Evolutionary conservation across 208 protist species (phyloP), one percentile per base, ranked within the genome.

Genomic region (Leptomonas pyrrhocoris): DNA sequence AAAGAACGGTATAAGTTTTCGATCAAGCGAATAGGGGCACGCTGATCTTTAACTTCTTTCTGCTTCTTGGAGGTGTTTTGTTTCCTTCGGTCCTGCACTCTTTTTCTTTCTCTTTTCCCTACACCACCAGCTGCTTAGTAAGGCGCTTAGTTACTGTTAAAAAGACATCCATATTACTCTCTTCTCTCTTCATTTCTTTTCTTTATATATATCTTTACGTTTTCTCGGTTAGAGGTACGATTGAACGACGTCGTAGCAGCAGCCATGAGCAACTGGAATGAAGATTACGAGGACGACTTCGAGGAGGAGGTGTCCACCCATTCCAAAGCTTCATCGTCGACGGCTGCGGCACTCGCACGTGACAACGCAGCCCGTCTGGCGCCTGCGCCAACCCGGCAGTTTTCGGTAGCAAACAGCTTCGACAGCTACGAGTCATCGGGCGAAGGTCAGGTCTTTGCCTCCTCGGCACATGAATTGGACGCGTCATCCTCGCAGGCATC

Each of bases 251-350:
- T 9, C 34, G 34, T 9, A 38, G 3, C 34, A 57, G 18, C 13
- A n/a, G 3, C 13, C 50, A 71, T 71, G 63, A 77, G 18, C 16
- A 64, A 77, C 13, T 57, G 55, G 42, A 48, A 60, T 8, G 73
- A 77, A 27, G 73, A 78, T 36, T 72, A 60, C 49, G 63, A 73
- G 13, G 66, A 73, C 28, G 73, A 67, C 61, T 62, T 62, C 34
- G 66, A 60, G 43, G 64, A 74, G 15, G 63, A 68, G 45, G 9
- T 38, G 18, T 48, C 50, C 11, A 38, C 34, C 19, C 40, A 38
- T 59, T 38, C 40, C 25, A 11, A 6, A 1, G 25, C 21, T 11
- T 34, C 49, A 2, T 16, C 59, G 4, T 30, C 67, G 25, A 67
- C 48, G n/a, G 36, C 48, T 0, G 46, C 13, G 40, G 46, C 46